phyloP scores from a whole-genome alignment of 306 rosid species.

The Begonia loranthoides region DNA sequence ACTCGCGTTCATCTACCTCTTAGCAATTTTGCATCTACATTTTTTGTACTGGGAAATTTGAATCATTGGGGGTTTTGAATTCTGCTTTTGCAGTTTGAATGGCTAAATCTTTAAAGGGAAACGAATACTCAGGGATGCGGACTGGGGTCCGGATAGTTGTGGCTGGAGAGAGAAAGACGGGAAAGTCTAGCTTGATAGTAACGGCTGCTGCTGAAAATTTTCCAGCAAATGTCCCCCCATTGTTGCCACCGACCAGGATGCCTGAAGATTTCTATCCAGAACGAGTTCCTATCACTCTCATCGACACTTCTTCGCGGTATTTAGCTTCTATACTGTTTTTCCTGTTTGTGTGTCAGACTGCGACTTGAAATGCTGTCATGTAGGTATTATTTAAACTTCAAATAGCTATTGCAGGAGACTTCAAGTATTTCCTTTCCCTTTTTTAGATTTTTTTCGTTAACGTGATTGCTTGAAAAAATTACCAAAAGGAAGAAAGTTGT shows the following conservation, averaged over 20 bases:
- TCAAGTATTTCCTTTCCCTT: neutral
- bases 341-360: neutral
- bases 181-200: conserved; percentile 85
- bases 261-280: conserved; percentile 88
- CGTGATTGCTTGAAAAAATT: no score
- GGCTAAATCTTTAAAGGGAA: conserved; percentile 49
- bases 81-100: conserved; percentile 26
- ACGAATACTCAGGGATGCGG: conserved; percentile 32
- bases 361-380: neutral
- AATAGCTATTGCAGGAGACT: neutral
- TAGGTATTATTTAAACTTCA: neutral
- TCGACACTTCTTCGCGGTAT: conserved; percentile 91
- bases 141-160: conserved; percentile 80
- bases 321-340: neutral
- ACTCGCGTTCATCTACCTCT: no score
- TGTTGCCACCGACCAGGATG: conserved; percentile 75
- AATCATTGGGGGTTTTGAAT: conserved; percentile 18
- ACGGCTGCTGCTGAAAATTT: conserved; percentile 77
- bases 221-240: conserved; percentile 63
- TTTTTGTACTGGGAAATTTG: no score
- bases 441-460: neutral
- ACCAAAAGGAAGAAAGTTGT: no score
- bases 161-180: conserved; percentile 79
- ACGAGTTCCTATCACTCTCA: conserved; percentile 73
- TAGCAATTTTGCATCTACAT: no score